These are phyloP conservation scores for Mayamaea pseudoterrestris DNA, from an alignment of 108 stramenopile species.

Conservation along the genomic window DNA sequence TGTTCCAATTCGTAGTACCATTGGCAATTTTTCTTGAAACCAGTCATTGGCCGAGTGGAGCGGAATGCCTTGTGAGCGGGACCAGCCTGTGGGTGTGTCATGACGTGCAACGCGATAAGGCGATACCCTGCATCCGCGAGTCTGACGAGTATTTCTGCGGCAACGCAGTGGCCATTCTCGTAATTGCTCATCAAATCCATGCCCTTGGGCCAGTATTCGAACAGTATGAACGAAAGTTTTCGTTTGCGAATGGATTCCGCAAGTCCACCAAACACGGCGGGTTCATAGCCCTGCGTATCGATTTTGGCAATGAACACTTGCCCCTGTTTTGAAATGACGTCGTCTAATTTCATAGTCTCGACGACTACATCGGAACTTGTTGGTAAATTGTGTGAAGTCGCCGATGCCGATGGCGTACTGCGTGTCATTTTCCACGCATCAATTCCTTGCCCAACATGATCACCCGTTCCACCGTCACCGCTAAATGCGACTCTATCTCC, in stretches of 20 bases:
- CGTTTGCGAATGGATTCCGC: not conserved
- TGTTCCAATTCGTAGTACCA: conserved; percentile 17
- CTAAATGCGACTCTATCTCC: conserved; percentile 2
- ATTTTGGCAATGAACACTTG: conserved; percentile 12
- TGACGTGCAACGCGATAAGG: conserved; percentile 2
- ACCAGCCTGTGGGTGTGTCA: conserved; percentile 11
- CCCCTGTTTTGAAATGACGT: conserved; percentile 1
- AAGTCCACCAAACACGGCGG: conserved; percentile 15
- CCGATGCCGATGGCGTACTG: conserved; percentile 1
- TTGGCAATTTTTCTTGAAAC: conserved; percentile 5
- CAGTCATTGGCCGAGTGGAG: conserved; percentile 5
- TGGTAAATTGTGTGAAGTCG: not conserved
- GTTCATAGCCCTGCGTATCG: conserved; percentile 29
- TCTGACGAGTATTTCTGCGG: not conserved
- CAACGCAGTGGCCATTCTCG: not conserved
- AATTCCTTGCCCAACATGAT: conserved; percentile 12
- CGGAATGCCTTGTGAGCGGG: not conserved
- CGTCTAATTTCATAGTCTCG: conserved; percentile 1
- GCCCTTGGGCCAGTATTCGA: conserved; percentile 19
- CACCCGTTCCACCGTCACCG: conserved; percentile 11
- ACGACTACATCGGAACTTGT: not conserved
- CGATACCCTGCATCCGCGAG: conserved; percentile 3
- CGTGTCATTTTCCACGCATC: conserved; percentile 16
- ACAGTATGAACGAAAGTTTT: conserved; percentile 5
- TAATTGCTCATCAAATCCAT: conserved; percentile 13